Conservation (phyloP, 805 yeast species). For the Nakazawaea anatomiae region DNA sequence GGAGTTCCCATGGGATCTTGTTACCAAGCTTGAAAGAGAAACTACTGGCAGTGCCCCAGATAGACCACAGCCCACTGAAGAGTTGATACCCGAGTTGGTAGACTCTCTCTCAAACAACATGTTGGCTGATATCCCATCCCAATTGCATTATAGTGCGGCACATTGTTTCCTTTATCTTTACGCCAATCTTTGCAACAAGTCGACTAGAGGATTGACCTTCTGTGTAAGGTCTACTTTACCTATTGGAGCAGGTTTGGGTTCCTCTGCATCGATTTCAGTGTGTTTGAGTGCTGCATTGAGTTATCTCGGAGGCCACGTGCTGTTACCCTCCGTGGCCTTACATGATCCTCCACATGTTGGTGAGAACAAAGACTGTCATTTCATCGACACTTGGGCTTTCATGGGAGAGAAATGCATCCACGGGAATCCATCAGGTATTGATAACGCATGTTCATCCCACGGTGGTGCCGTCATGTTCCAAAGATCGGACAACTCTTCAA, state of each 20-base stretch:
- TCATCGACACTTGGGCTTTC: slow-evolving; percentile 81
- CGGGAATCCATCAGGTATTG: slow-evolving; percentile 96
- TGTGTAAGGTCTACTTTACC: slow-evolving; percentile 81
- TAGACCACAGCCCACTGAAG: slow-evolving; percentile 33
- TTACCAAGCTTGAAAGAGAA: slow-evolving; percentile 1
- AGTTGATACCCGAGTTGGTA: slow-evolving; percentile 54
- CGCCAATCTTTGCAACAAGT: slow-evolving; percentile 45
- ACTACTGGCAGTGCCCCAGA: too few relatives aligned
- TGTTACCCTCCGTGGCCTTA: slow-evolving; percentile 26
- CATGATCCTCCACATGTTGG: slow-evolving; percentile 13
- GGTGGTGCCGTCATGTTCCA: slow-evolving; percentile 96
- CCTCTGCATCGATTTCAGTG: slow-evolving; percentile 87
- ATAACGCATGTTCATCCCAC: slow-evolving; percentile 90
- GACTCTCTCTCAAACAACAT: slow-evolving; percentile 35
- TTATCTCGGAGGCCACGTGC: slow-evolving; percentile 50
- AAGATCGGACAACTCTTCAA: slow-evolving; percentile 42
- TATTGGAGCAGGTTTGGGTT: slow-evolving; percentile 95
- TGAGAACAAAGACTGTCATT: slow-evolving; percentile 39
- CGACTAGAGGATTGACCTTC: slow-evolving; percentile 47
- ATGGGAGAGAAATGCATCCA: slow-evolving; percentile 94
- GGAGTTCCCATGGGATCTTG: slow-evolving; percentile 57
- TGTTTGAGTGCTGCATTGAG: slow-evolving; percentile 73
- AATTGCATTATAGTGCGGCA: slow-evolving; percentile 72
- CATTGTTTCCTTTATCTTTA: slow-evolving; percentile 79
- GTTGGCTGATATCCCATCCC: slow-evolving; percentile 40